These are phyloP conservation scores for Parastagonospora avenae DNA, from an alignment of 2,329 filamentous ascomycete species.

Conservation along the genomic window DNA sequence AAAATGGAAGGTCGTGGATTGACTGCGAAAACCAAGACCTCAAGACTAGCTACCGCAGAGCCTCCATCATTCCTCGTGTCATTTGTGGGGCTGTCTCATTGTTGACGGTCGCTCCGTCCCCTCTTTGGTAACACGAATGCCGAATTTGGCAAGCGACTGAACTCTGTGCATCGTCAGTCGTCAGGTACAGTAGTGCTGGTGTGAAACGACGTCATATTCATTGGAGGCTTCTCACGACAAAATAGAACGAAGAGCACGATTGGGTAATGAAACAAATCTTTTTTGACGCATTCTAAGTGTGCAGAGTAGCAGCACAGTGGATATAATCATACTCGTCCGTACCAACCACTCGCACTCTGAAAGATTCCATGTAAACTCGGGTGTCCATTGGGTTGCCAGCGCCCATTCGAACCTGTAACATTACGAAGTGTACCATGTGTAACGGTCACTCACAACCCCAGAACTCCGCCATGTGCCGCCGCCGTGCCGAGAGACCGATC, in stretches of 20 bases:
- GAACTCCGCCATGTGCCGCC: conserved; percentile 10
- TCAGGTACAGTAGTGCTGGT: no score
- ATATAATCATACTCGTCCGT: conserved; percentile 48
- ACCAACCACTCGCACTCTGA: conserved; percentile 40
- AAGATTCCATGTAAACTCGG: conserved; percentile 25
- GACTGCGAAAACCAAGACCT: not conserved
- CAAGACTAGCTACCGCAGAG: no score
- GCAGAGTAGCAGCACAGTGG: conserved; percentile 41
- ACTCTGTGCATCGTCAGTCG: no score
- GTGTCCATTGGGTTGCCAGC: conserved; percentile 31
- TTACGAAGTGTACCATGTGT: conserved; percentile 29
- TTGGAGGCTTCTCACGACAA: not conserved
- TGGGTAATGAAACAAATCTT: conserved; percentile 25
- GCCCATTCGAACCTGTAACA: conserved; percentile 30
- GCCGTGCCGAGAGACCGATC: conserved; percentile 16
- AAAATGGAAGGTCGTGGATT: not conserved
- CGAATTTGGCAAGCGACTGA: no score
- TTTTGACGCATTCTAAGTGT: conserved; percentile 29
- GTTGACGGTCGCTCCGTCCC: no score
- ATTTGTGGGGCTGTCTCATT: no score
- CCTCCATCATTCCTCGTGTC: no score
- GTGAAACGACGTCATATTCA: no score
- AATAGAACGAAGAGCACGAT: conserved; percentile 11
- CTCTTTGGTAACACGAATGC: no score
- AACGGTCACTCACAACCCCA: conserved; percentile 15